Percentiles rank a stretch among this genome's conserved stretches.
phyloP scores from a whole-genome alignment of 768 basidiomycete species.

The Tricholoma hemisulphureum region DNA sequence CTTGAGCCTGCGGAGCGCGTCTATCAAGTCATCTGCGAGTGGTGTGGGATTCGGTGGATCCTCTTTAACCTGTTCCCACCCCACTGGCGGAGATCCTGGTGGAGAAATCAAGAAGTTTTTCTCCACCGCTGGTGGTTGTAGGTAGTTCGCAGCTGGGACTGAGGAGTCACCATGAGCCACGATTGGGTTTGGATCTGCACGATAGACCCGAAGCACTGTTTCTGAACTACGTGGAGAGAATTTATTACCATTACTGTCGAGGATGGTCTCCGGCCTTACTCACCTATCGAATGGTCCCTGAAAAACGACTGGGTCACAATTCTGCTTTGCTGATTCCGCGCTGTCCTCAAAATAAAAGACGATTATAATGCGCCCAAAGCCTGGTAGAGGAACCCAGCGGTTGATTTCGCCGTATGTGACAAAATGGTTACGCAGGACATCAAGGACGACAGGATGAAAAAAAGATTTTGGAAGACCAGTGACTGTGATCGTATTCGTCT shows the following conservation, averaged over 20 bases:
- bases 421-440: conserved; percentile 72
- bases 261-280: conserved; percentile 22
- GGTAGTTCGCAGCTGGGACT: conserved; percentile 50
- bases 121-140: conserved; percentile 75
- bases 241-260: background rate
- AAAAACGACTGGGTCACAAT: conserved; percentile 63
- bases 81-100: conserved; percentile 94
- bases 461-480: conserved; percentile 74
- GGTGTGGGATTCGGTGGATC: conserved; percentile 85
- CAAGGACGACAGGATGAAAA: conserved; percentile 69
- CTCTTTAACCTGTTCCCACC: conserved; percentile 91
- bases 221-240: conserved; percentile 37
- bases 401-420: conserved; percentile 76
- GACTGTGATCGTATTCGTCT: conserved; percentile 84
- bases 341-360: conserved; percentile 67
- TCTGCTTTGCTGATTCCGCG: conserved; percentile 65
- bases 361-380: conserved; percentile 79
- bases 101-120: conserved; percentile 98
- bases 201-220: conserved; percentile 63
- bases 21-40: conserved; percentile 84
- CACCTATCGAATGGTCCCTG: conserved; percentile 52
- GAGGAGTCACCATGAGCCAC: conserved; percentile 30
- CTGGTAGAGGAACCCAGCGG: conserved; percentile 84
- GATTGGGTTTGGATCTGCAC: conserved; percentile 70
- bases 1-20: conserved; percentile 72